Evolutionary conservation across 768 basidiomycete species (phyloP).

Genomic region (Amanita pallidorosea): DNA sequence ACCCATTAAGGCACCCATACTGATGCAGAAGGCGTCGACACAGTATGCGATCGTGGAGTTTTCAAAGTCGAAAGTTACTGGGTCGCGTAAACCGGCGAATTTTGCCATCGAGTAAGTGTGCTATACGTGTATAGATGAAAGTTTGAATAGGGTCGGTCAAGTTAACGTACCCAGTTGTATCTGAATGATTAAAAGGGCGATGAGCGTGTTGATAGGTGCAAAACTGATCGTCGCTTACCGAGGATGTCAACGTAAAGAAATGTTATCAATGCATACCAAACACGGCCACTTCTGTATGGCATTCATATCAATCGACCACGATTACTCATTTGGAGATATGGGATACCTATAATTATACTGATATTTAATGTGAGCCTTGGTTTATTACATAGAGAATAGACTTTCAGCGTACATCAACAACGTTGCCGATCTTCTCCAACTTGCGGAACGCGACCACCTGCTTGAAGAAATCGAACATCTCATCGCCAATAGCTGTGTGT

Average conservation of each 20-base stretch:
- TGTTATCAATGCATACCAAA: slow-evolving; percentile 84
- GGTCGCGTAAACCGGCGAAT: slow-evolving; percentile 78
- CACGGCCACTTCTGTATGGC: slow-evolving; percentile 45
- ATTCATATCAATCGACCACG: slow-evolving; percentile 7
- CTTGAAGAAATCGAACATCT: slow-evolving; percentile 77
- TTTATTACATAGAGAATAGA: not conserved
- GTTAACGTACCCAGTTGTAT: slow-evolving; percentile 34
- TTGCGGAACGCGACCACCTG: slow-evolving; percentile 70
- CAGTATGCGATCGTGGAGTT: slow-evolving; percentile 75
- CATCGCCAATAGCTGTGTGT: slow-evolving; percentile 54
- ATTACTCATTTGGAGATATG: not conserved
- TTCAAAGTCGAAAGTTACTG: slow-evolving; percentile 80
- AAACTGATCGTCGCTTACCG: slow-evolving; percentile 28
- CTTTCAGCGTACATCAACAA: slow-evolving; percentile 41
- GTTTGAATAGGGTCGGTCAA: not conserved
- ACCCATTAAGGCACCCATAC: slow-evolving; percentile 72
- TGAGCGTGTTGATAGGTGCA: not conserved
- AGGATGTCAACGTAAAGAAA: slow-evolving; percentile 88
- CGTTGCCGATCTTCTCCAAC: slow-evolving; percentile 49
- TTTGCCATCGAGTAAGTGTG: slow-evolving; percentile 89
- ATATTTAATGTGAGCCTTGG: slow-evolving; percentile 2
- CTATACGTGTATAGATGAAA: slow-evolving; percentile 27
- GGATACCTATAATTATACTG: slow-evolving; percentile 39
- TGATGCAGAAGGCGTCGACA: slow-evolving; percentile 73
- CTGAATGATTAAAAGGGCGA: slow-evolving; percentile 13